Evolutionary conservation across 2,329 filamentous ascomycete genomes (phyloP), one percentile per base, ranked within the genome.

Genomic region (Madurella fahalii): DNA sequence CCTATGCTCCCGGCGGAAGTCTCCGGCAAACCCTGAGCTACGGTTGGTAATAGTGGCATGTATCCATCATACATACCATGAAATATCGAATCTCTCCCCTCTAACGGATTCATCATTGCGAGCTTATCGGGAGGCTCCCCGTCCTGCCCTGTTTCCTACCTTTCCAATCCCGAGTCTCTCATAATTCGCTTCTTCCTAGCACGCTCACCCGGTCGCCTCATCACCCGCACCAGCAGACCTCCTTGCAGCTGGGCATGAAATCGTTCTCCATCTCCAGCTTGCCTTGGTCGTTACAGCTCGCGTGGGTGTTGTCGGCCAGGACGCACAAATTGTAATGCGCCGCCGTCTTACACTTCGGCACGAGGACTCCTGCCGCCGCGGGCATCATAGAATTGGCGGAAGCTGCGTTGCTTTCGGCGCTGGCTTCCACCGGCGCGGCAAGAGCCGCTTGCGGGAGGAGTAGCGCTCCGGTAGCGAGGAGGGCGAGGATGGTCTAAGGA

Each of bases 191-290:
- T 25, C 25, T 25, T 25, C 25, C 4, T 25, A 25, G 7, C 25
- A 25, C 7, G 7, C 7, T 25, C 25, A 25, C 25, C 25, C 25
- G 4, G 4, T 25, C 9, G 34, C 13, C 34, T n/a, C 34, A 37
- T 51, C 45, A 61, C n/a, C 48, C 54, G 32, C 60, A 62, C 51
- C 48, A 61, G 40, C 54, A 61, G 17, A 39, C 18, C 9, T 50
- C 49, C 46, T 52, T 42, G 49, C 61, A 63, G 40, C 46, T 57
- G 18, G 46, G 47, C 54, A 54, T 55, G 20, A 62, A 56, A 20
- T 59, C 40, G 50, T 40, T 43, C 39, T 61, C 57, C 42, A 63
- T 43, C 39, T 61, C 57, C 42, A 63, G 62, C 1, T 37, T 37
- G 59, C 61, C 11, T 31, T 47, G 20, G 12, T 37, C 53, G 15